A percentile compares a stretch with the other conserved stretches of the same genome.
Evolutionary conservation across 2,329 filamentous ascomycete genomes (phyloP).

Genomic region (Bipolaris cookei): DNA sequence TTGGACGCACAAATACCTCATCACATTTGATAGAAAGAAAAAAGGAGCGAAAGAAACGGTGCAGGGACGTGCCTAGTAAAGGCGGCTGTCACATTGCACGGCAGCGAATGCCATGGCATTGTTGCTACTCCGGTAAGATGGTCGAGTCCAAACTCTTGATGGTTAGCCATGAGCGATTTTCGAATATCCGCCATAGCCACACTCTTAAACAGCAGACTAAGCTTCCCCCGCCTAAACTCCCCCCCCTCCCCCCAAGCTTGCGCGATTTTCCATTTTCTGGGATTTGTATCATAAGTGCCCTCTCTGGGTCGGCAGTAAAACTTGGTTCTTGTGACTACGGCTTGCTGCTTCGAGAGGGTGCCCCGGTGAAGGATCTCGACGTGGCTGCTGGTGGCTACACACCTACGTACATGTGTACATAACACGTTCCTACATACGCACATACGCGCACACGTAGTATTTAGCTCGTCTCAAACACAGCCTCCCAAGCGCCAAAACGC

Average conservation of each 20-base stretch:
- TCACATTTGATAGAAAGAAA: background rate
- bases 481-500: no score
- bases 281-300: no score
- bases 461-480: no score
- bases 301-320: no score
- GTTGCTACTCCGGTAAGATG: constrained; percentile 19
- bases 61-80: constrained; percentile 18
- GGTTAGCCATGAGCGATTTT: constrained; percentile 39
- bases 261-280: constrained; percentile 7
- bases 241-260: constrained; percentile 7
- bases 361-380: background rate
- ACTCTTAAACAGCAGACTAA: constrained; percentile 11
- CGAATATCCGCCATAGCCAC: constrained; percentile 27
- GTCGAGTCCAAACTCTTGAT: constrained; percentile 27
- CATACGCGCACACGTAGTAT: no score
- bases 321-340: background rate
- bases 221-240: constrained; percentile 4
- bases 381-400: background rate
- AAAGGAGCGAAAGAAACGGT: constrained; percentile 8
- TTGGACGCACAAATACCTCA: constrained; percentile 38
- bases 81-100: constrained; percentile 9
- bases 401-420: background rate
- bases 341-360: background rate
- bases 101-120: constrained; percentile 10
- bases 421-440: no score